A percentile compares a stretch with the other conserved stretches of the same genome.
Evolutionary conservation across 257 asterid genomes (phyloP).

Genomic region (Primulina tabacum): DNA sequence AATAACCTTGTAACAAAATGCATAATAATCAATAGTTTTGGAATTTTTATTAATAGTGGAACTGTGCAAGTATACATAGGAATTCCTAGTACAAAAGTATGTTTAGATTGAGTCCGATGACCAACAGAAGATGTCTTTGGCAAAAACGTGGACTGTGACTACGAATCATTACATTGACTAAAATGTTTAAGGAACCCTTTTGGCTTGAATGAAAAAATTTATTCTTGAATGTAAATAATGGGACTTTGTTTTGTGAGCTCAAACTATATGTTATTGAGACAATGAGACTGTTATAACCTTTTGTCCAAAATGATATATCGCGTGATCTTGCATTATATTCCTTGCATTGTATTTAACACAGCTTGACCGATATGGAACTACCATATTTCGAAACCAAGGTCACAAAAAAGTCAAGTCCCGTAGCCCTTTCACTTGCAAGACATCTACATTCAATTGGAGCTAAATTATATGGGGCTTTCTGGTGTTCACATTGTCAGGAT

Average conservation of each 20-base stretch:
- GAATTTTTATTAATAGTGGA: too few species aligned
- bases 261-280: constrained; percentile 3
- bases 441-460: constrained; percentile 81
- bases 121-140: not conserved
- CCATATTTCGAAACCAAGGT: constrained; percentile 61
- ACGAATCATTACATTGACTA: too few species aligned
- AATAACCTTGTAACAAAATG: not conserved
- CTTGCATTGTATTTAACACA: constrained; percentile 38
- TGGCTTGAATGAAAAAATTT: not conserved
- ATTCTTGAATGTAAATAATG: not conserved
- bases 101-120: not conserved
- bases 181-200: not conserved
- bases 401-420: constrained; percentile 65
- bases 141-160: not conserved
- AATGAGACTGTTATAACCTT: constrained; percentile 13
- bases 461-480: constrained; percentile 85
- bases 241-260: not conserved
- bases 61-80: not conserved
- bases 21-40: too few species aligned
- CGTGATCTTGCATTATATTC: constrained; percentile 15
- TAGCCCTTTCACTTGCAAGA: constrained; percentile 78
- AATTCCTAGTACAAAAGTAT: not conserved
- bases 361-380: constrained; percentile 48
- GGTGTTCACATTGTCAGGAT: constrained; percentile 89
- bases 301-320: constrained; percentile 16